Base-by-base conservation (phyloP, 305 asterid species). In the Plantago coronopus region DNA sequence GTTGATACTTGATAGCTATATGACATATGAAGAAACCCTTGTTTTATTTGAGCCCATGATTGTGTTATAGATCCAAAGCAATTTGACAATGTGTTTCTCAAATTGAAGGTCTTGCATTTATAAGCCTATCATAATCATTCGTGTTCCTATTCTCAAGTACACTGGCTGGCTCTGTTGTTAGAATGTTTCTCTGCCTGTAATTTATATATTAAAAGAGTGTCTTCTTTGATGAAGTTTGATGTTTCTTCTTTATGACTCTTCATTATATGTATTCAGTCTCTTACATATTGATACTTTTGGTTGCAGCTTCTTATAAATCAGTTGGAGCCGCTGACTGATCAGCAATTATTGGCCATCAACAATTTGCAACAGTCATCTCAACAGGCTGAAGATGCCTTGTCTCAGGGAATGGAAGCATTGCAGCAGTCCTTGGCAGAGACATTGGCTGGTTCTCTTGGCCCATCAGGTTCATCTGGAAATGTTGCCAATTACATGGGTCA, bases 401-500 rank as follows among this genome's bases (percentile, higher is more conserved):
- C 94, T n/a, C 94, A 85, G 64, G 94, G 94, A 43, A 76, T 82
- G 89, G 89, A 82, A 16, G 83, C 85, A 7, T 69, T 85, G 67
- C 94, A 85, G 69, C 89, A 80, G 57, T 85, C 89, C 38, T 63
- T 85, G 40, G 79, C 87, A 3, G 89, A 85, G 76, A 87, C 96
- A 2, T 69, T 87, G 54, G 87, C 94, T 17, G 89, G 81, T 49
- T 42, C 86, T 47, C 69, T 76, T 7, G 72, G 71, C 45, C 71
- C 83, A 0, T 77, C 70, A 44, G 71, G 79, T 25, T 66, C 88
- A 22, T 69, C 84, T 25, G 94, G 85, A 45, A 81, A 87, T 48
- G 91, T 87, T 51, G 90, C 94, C 13, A 84, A 80, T 63, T 84
- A 84, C 48, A 84, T 84, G 88, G 90, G 89, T 50, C 89, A 82